Conservation (phyloP, 441 rosid species). For the Cnidoscolus chayamansa region DNA sequence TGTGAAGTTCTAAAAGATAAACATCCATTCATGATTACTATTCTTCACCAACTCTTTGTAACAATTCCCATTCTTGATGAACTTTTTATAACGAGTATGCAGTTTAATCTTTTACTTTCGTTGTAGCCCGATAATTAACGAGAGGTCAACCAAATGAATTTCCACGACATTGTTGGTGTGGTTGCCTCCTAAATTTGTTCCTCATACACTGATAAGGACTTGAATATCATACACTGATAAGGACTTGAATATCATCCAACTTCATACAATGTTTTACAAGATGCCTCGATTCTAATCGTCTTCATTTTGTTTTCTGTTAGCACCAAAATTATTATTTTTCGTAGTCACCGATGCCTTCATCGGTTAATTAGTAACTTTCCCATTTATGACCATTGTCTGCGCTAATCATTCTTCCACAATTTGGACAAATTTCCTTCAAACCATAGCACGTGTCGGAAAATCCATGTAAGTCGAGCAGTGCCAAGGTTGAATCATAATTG, state of each 20-base stretch:
- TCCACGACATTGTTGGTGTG: too few relatives aligned
- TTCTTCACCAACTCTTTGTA: too few relatives aligned
- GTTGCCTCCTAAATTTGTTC: too few relatives aligned
- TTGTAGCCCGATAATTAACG: too few relatives aligned
- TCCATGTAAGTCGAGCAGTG: not conserved
- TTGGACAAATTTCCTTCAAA: not conserved
- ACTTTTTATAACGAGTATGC: too few relatives aligned
- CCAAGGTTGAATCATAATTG: slow-evolving; percentile 13
- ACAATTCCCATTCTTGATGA: too few relatives aligned
- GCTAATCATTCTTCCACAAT: not conserved
- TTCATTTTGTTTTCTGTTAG: not conserved
- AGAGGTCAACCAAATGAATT: too few relatives aligned
- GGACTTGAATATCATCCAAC: not conserved
- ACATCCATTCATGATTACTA: too few relatives aligned
- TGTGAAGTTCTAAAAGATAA: too few relatives aligned
- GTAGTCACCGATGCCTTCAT: not conserved
- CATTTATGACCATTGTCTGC: not conserved
- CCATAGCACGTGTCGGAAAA: not conserved
- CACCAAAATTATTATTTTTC: slow-evolving; percentile 3
- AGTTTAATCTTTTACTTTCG: too few relatives aligned
- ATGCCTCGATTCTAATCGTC: not conserved
- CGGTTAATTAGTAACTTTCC: not conserved
- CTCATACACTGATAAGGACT: too few relatives aligned
- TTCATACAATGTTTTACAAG: not conserved
- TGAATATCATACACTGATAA: too few relatives aligned